A percentile compares a stretch with the other conserved stretches of the same genome.
Evolutionary conservation across 1,284 basidiomycete genomes (phyloP).

Genomic region (Moesziomyces sp.): DNA sequence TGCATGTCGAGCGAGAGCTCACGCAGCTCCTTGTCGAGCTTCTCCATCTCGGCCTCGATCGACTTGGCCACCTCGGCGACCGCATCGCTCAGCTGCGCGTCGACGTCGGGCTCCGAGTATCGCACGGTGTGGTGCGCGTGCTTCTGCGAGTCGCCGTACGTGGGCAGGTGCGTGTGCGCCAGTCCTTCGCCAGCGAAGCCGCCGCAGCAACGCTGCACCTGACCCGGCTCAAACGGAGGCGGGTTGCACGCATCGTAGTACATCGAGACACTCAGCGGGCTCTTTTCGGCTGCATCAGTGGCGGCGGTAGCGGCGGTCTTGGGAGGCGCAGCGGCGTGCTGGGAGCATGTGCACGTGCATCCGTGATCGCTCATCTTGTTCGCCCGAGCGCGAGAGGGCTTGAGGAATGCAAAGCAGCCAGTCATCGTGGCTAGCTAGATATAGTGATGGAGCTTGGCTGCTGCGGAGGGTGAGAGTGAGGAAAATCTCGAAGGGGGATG

Average conservation of each 20-base stretch:
- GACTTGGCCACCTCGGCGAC: conserved; percentile 37
- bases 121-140: conserved; percentile 17
- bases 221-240: conserved; percentile 21
- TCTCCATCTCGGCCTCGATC: conserved; percentile 52
- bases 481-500: background rate
- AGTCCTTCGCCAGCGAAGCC: conserved; percentile 8
- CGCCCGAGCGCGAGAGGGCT: conserved; percentile 19
- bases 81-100: conserved; percentile 15
- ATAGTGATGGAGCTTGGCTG: background rate
- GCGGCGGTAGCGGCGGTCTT: background rate
- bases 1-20: conserved; percentile 65
- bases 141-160: conserved; percentile 30
- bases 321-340: background rate
- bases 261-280: conserved; percentile 25
- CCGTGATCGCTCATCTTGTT: conserved; percentile 9
- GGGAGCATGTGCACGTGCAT: conserved; percentile 20
- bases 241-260: conserved; percentile 49
- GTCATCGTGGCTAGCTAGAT: conserved; percentile 13
- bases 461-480: too few relatives aligned
- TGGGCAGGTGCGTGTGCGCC: conserved; percentile 28
- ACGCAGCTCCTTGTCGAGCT: conserved; percentile 59
- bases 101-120: conserved; percentile 5
- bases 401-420: conserved; percentile 42
- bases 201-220: conserved; percentile 33
- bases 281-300: conserved; percentile 18